Conservation (phyloP, 768 basidiomycete genomes). For the Kwoniella botswanensis region DNA sequence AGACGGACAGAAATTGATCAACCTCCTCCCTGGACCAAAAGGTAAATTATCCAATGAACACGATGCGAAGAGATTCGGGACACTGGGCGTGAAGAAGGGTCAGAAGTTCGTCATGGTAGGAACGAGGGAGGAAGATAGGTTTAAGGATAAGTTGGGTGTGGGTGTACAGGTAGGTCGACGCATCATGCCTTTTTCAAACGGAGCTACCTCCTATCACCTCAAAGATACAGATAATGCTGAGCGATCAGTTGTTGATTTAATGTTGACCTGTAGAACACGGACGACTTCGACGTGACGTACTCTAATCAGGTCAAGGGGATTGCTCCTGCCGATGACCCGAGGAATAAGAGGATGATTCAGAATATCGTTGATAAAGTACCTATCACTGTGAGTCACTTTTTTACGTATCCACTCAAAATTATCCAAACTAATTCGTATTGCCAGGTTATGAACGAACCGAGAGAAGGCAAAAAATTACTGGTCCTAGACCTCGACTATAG, state of each 20-base stretch:
- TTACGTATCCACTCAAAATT: not conserved
- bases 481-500: constrained; percentile 91
- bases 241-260: too few relatives aligned
- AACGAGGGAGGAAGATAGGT: constrained; percentile 81
- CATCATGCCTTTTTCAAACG: too few relatives aligned
- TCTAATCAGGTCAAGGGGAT: constrained; percentile 63
- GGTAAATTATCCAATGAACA: constrained; percentile 81
- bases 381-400: constrained; percentile 46
- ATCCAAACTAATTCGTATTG: not conserved
- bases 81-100: constrained; percentile 48
- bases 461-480: constrained; percentile 76
- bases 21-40: constrained; percentile 66
- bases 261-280: constrained; percentile 58
- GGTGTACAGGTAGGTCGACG: constrained; percentile 16
- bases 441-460: constrained; percentile 75
- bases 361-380: constrained; percentile 68
- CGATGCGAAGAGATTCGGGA: constrained; percentile 64
- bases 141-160: constrained; percentile 70
- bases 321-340: constrained; percentile 73
- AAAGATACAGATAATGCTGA: too few relatives aligned
- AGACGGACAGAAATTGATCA: constrained; percentile 85
- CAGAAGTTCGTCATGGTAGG: constrained; percentile 85
- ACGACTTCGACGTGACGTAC: constrained; percentile 83
- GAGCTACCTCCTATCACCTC: too few relatives aligned
- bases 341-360: constrained; percentile 80